A percentile compares a stretch with the other conserved stretches of the same genome.
Evolutionary conservation across 1,139 yeast species (phyloP).

Genomic region (Zhuliangozyma blackwelliae): DNA sequence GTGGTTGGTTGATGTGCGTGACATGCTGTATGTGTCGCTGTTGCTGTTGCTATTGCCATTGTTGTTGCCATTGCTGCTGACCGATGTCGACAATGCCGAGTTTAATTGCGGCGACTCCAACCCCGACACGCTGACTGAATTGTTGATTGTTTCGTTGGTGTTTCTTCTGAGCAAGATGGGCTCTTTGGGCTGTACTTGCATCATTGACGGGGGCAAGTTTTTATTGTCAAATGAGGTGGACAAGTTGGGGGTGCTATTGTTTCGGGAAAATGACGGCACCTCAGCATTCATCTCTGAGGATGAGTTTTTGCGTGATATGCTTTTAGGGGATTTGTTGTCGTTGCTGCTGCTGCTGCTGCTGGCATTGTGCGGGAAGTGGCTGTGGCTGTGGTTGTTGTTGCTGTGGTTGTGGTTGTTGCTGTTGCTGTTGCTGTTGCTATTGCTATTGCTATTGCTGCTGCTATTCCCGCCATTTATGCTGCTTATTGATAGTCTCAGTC

Average conservation of each 20-base stretch:
- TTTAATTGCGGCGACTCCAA: slow-evolving; percentile 7
- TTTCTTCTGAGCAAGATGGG: slow-evolving; percentile 53
- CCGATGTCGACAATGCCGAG: slow-evolving; percentile 6
- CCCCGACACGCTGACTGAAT: slow-evolving; percentile 9
- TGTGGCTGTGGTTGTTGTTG: neutral
- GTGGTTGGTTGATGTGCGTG: slow-evolving; percentile 37
- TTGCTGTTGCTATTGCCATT: slow-evolving; percentile 9
- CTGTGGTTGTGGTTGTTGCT: neutral
- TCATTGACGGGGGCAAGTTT: slow-evolving; percentile 64
- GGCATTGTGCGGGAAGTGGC: neutral
- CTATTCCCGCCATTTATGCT: slow-evolving; percentile 11
- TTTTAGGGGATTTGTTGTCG: slow-evolving; percentile 15
- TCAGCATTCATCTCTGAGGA: slow-evolving; percentile 8
- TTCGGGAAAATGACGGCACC: slow-evolving; percentile 10
- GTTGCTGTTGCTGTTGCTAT: slow-evolving; percentile 10
- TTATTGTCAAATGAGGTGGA: slow-evolving; percentile 9
- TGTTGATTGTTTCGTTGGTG: slow-evolving; percentile 25
- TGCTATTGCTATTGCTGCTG: slow-evolving; percentile 9
- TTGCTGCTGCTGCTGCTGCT: slow-evolving; percentile 21
- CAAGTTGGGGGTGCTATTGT: slow-evolving; percentile 9
- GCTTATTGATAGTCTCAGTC: slow-evolving; percentile 36
- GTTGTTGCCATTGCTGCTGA: slow-evolving; percentile 8
- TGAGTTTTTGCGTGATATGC: slow-evolving; percentile 38
- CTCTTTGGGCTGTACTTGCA: slow-evolving; percentile 60
- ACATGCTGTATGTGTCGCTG: slow-evolving; percentile 16